These are phyloP conservation scores for Chlamydomonas eustigma DNA, from an alignment of 139 green algal species.

Conservation along the genomic window DNA sequence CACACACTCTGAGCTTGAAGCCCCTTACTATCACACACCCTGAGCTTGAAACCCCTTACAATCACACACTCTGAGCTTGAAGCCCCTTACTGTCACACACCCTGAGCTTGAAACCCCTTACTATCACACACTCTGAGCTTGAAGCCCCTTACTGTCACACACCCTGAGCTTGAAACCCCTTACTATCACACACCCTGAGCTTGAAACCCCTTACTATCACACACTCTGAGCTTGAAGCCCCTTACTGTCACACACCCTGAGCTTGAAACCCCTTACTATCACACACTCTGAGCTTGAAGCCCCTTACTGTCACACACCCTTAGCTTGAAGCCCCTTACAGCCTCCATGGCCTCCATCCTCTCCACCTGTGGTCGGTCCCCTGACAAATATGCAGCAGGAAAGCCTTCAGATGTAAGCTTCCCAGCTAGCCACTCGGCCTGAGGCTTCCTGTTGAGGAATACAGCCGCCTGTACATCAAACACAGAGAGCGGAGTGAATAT, in stretches of 20 bases:
- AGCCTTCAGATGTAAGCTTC: conserved; percentile 49
- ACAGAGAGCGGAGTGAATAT: too few species aligned
- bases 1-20: too few species aligned
- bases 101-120: too few species aligned
- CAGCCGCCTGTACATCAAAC: conserved; percentile 69
- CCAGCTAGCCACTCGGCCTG: conserved; percentile 54
- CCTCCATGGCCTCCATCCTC: conserved; percentile 48
- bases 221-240: not conserved
- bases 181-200: too few species aligned
- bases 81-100: too few species aligned
- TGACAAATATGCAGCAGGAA: conserved; percentile 59
- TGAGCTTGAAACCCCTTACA: too few species aligned
- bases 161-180: too few species aligned
- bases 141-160: too few species aligned
- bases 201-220: too few species aligned
- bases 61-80: too few species aligned
- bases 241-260: not conserved
- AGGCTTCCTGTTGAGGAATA: conserved; percentile 72
- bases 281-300: conserved; percentile 41
- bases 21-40: too few species aligned
- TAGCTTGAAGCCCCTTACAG: conserved; percentile 54
- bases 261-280: not conserved
- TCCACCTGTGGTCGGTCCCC: conserved; percentile 52
- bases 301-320: conserved; percentile 3
- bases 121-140: too few species aligned